Conservation (phyloP, 78 protist species). For the Dictyostelium citrinum region DNA sequence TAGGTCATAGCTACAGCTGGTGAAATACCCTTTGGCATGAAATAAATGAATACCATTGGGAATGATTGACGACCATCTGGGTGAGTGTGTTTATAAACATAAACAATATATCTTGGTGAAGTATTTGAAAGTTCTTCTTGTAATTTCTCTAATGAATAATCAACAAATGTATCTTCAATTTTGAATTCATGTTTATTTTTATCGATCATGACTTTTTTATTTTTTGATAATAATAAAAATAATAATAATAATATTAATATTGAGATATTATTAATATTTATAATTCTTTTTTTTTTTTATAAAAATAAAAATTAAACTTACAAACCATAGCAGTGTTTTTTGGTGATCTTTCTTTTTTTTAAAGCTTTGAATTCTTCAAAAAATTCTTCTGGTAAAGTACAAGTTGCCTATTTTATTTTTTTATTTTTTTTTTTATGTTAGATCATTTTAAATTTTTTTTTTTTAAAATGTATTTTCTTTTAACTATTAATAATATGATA, state of each 20-base stretch:
- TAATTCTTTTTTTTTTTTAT: too few relatives aligned
- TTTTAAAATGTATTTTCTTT: neutral
- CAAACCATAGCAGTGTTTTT: constrained; percentile 54
- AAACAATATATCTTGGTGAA: constrained; percentile 80
- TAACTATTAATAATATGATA: neutral
- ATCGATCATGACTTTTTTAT: constrained; percentile 61
- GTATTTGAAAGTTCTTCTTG: constrained; percentile 74
- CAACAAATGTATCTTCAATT: constrained; percentile 47
- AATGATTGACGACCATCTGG: constrained; percentile 80
- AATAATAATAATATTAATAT: neutral
- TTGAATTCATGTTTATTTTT: neutral
- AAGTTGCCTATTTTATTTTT: constrained; percentile 28
- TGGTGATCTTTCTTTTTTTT: constrained; percentile 22
- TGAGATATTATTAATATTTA: neutral
- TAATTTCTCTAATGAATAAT: constrained; percentile 67
- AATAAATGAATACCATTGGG: constrained; percentile 82
- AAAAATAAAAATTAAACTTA: neutral
- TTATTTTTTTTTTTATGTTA: neutral
- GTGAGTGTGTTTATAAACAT: constrained; percentile 75
- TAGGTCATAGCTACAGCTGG: constrained; percentile 85
- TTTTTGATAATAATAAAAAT: neutral
- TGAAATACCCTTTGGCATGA: constrained; percentile 74
- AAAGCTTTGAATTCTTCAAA: constrained; percentile 38
- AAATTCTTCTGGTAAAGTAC: constrained; percentile 4
- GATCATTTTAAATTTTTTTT: neutral